Evolutionary conservation across 2,329 filamentous ascomycete species (phyloP).

Genomic region (Aspergillus ruber): DNA sequence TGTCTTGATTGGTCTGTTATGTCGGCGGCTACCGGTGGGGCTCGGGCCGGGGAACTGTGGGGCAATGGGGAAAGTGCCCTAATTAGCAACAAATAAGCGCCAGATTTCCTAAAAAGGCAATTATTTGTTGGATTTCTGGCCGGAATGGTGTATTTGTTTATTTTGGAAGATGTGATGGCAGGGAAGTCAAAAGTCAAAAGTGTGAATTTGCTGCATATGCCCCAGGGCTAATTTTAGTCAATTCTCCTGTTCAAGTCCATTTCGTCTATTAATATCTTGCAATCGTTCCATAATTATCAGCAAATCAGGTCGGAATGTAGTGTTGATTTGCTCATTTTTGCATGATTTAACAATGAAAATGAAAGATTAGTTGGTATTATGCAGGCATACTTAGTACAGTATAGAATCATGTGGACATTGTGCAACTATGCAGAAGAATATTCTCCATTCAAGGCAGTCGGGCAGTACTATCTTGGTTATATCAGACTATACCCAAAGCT

Average conservation of each 20-base stretch:
- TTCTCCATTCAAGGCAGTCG: background rate
- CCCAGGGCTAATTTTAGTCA: background rate
- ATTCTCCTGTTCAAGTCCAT: background rate
- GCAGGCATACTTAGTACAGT: too few relatives aligned
- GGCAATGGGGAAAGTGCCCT: slow-evolving; percentile 3
- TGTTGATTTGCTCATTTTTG: background rate
- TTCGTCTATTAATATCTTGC: background rate
- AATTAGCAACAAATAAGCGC: slow-evolving; percentile 15
- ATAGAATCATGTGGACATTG: too few relatives aligned
- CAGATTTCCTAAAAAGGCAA: background rate
- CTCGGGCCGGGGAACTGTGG: slow-evolving; percentile 1
- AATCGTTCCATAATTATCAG: background rate
- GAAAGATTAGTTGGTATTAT: background rate
- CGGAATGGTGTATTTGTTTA: too few relatives aligned
- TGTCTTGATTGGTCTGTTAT: background rate
- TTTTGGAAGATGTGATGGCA: too few relatives aligned
- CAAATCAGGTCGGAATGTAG: background rate
- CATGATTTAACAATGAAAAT: background rate
- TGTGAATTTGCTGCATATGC: background rate
- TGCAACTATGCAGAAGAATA: background rate
- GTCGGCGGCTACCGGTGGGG: background rate
- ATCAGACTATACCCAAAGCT: too few relatives aligned
- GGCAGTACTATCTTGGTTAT: too few relatives aligned
- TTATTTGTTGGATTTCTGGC: background rate
- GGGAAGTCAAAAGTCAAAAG: too few relatives aligned